Evolutionary conservation across 768 basidiomycete genomes (phyloP), one percentile per base, ranked within the genome.

Genomic region (Termitomyces sp.): DNA sequence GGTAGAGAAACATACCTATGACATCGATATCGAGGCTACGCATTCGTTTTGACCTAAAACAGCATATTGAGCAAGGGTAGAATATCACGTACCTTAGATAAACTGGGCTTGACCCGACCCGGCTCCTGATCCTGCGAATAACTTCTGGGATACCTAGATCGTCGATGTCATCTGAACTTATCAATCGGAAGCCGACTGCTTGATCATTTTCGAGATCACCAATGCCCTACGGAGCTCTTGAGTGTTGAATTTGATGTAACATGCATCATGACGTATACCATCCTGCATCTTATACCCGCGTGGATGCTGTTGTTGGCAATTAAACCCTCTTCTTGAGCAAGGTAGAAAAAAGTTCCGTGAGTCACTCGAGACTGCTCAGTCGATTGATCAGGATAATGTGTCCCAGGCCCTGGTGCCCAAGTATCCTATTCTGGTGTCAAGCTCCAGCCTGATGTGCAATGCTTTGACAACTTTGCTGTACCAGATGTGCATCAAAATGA

Each of bases 291-390:
- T 59, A 95, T 88, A 4, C 94, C 92, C 9, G 87, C 94, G 67
- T 95, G 94, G 27, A 95, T 83, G 59, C 88, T 92, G 20, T 81
- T 80, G 63, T 90, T 86, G 29, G 83, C 76, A 58, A 95, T 80
- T 41, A 93, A 76, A 1, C 89, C 88, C 67, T 93, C 90, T 63
- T 90, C 80, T 26, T 79, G 78, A 0, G 94, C 94, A 37, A 89
- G 68, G 69, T 84, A 82, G 74, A 94, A 95, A 75, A 92, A 94
- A 1, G 88, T 89, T 55, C 92, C 93, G 63, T 95, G 93, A 0
- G 85, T 94, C 41, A 92, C 75, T 58, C 76, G 84, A 48, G 83
- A 86, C 69, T 85, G 86, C 41, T 77, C 80, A 22, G 81, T 81
- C 18, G 67, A 80, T 41, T 81, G 79, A 58, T 87, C 85, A 34